Percentiles rank a stretch among this genome's conserved stretches.
These are phyloP conservation scores for Ceraceosorus guamensis DNA, from an alignment of 1,284 basidiomycete species.

Conservation along the genomic window DNA sequence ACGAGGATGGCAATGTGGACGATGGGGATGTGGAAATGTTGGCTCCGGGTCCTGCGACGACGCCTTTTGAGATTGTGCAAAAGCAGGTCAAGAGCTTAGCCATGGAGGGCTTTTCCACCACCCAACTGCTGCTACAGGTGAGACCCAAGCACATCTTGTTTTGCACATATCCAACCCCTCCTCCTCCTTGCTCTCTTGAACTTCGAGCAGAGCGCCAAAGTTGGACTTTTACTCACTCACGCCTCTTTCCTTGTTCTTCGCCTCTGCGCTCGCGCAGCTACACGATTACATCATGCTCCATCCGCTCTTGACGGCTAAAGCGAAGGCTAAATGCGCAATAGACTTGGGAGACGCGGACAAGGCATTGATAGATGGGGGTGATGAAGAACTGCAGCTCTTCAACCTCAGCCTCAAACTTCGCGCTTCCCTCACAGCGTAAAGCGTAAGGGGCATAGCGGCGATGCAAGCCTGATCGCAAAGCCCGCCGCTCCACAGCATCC, in stretches of 20 bases:
- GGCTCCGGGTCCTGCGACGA: conserved; percentile 52
- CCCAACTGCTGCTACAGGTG: conserved; percentile 83
- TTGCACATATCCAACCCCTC: neutral
- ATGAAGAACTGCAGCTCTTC: conserved; percentile 91
- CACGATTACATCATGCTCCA: conserved; percentile 84
- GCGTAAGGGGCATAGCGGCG: no score
- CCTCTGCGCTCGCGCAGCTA: conserved; percentile 55
- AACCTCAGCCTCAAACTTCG: conserved; percentile 69
- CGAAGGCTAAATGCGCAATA: conserved; percentile 75
- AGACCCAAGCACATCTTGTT: neutral
- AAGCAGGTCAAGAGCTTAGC: conserved; percentile 68
- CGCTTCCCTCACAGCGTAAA: neutral
- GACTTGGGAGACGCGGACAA: conserved; percentile 93
- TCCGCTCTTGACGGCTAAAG: conserved; percentile 67
- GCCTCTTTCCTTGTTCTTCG: neutral
- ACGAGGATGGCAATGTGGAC: conserved; percentile 10
- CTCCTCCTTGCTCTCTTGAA: no score
- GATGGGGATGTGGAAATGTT: conserved; percentile 51
- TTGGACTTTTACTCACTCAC: neutral
- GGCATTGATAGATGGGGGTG: conserved; percentile 90
- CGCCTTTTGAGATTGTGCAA: conserved; percentile 65
- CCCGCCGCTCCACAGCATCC: no score
- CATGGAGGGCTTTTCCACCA: conserved; percentile 83
- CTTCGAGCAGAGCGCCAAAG: no score
- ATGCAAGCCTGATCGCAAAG: no score